Conservation (phyloP, 2,329 filamentous ascomycete species). For the Colletotrichum filicis region DNA sequence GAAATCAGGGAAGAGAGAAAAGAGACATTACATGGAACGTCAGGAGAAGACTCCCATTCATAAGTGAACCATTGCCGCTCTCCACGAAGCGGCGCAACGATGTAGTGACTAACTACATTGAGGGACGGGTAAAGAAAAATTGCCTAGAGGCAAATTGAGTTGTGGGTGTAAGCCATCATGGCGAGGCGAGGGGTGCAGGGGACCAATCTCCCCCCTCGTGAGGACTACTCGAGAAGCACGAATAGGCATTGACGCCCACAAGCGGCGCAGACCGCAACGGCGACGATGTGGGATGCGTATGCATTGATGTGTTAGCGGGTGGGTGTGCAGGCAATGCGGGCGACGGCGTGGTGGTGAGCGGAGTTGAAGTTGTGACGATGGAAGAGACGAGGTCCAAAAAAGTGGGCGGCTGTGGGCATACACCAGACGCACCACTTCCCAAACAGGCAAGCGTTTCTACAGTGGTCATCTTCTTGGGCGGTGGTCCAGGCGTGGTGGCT, state of each 20-base stretch:
- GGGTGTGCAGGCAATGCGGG: not conserved
- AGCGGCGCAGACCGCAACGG: slow-evolving; percentile 3
- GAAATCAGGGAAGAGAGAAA: not conserved
- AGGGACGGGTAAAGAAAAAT: not conserved
- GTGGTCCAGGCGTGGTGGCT: not conserved
- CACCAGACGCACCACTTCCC: not conserved
- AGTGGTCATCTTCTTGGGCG: not conserved
- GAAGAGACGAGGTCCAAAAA: not conserved
- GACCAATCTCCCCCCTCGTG: slow-evolving; percentile 19
- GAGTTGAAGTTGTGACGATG: not conserved
- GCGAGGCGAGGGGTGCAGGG: slow-evolving; percentile 1
- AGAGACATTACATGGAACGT: not conserved
- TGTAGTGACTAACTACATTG: slow-evolving; percentile 19
- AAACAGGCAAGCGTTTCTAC: slow-evolving; percentile 13
- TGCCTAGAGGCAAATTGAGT: not conserved
- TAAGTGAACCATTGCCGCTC: not conserved
- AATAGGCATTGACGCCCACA: not conserved
- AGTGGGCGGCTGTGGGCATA: slow-evolving; percentile 9
- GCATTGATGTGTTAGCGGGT: not conserved
- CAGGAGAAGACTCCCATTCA: slow-evolving; percentile 8
- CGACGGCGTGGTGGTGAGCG: slow-evolving; percentile 17
- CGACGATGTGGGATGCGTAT: slow-evolving; percentile 1
- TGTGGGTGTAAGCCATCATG: slow-evolving; percentile 11
- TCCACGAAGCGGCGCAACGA: not conserved
- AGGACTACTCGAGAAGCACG: not conserved